A percentile compares a stretch with the other conserved stretches of the same genome.
Conservation (phyloP, 202 grass and related monocot species). For the Cymbopogon flexuosus region DNA sequence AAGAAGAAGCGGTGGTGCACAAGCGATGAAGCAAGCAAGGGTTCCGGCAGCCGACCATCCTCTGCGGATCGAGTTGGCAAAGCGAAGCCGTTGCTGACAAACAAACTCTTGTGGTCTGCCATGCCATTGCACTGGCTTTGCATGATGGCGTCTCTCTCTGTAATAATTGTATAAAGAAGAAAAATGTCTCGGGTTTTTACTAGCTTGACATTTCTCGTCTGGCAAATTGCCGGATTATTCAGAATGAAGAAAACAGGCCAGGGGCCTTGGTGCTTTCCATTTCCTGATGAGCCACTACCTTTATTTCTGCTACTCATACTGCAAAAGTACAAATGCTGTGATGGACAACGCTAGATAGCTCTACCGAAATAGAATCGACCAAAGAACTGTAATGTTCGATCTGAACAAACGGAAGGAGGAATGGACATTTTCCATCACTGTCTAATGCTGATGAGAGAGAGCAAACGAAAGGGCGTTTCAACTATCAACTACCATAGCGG, state of each 20-base stretch:
- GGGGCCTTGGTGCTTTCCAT: not conserved
- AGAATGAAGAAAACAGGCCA: not conserved
- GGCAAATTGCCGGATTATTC: slow-evolving; percentile 42
- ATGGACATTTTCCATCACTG: not conserved
- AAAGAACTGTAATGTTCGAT: not conserved
- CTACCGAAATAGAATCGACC: not conserved
- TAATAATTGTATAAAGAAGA: slow-evolving; percentile 51
- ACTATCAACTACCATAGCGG: not conserved
- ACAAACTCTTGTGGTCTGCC: slow-evolving; percentile 2
- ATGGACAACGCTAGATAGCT: not conserved
- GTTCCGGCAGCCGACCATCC: slow-evolving; percentile 80
- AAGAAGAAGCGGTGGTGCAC: slow-evolving; percentile 30
- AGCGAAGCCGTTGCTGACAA: slow-evolving; percentile 30
- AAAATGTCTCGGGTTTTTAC: slow-evolving; percentile 35
- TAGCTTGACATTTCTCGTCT: slow-evolving; percentile 20
- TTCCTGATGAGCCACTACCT: not conserved
- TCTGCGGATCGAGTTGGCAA: slow-evolving; percentile 68
- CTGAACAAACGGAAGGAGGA: not conserved
- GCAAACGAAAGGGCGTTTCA: not conserved
- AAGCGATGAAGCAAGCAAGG: not conserved
- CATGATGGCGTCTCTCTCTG: slow-evolving; percentile 23
- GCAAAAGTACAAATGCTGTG: not conserved
- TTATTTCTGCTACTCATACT: not conserved
- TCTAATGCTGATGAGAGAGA: not conserved
- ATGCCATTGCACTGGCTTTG: slow-evolving; percentile 31